phyloP scores from a whole-genome alignment of 257 asterid species.

The Lavandula angustifolia region DNA sequence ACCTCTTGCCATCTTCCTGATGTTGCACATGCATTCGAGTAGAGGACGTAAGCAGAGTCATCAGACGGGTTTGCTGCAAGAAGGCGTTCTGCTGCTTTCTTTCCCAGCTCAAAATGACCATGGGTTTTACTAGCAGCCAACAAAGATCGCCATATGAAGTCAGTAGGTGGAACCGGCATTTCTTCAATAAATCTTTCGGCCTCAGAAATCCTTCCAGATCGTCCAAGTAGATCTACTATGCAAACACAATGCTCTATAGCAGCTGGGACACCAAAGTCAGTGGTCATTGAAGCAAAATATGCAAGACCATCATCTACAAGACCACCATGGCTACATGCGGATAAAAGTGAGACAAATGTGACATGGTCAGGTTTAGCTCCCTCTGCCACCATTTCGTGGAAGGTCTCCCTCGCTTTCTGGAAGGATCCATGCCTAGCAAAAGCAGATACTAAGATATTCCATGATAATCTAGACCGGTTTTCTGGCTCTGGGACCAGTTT shows the following conservation, averaged over 20 bases:
- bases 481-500: conserved; percentile 63
- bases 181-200: conserved; percentile 67
- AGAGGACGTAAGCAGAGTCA: conserved; percentile 83
- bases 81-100: conserved; percentile 59
- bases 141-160: conserved; percentile 77
- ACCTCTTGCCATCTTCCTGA: conserved; percentile 75
- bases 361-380: conserved; percentile 69
- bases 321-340: conserved; percentile 94
- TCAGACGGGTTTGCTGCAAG: conserved; percentile 68
- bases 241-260: conserved; percentile 85
- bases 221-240: conserved; percentile 82
- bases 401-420: conserved; percentile 53
- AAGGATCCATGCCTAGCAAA: conserved; percentile 75
- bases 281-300: conserved; percentile 61
- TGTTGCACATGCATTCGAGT: conserved; percentile 77
- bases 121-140: conserved; percentile 71
- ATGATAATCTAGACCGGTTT: conserved; percentile 53
- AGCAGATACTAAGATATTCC: conserved; percentile 77
- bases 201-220: conserved; percentile 70
- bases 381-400: conserved; percentile 63
- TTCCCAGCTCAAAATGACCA: conserved; percentile 61
- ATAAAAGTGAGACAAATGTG: conserved; percentile 85
- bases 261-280: conserved; percentile 58
- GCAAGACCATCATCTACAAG: conserved; percentile 74
- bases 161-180: conserved; percentile 78